Conservation (phyloP, 371 early-diverging fungal species). For the Blakeslea trispora region DNA sequence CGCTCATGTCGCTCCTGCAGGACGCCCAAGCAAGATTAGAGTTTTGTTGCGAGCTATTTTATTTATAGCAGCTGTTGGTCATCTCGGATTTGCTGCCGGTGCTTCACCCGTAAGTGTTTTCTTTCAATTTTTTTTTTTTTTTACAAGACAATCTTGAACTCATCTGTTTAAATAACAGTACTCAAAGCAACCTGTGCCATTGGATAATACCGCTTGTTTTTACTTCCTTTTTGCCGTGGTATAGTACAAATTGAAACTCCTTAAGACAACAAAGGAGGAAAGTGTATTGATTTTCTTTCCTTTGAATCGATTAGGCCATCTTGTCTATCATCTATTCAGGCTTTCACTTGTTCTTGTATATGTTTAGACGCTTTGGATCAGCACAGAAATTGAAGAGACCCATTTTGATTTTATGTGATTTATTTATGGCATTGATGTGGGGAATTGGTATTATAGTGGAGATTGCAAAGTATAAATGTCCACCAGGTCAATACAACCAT, state of each 20-base stretch:
- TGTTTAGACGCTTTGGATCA: slow-evolving; percentile 47
- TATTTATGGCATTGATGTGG: slow-evolving; percentile 54
- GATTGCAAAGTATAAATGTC: slow-evolving; percentile 51
- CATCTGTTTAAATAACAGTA: slow-evolving; percentile 20
- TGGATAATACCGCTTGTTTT: slow-evolving; percentile 39
- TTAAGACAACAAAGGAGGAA: too few relatives aligned
- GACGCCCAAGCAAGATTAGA: slow-evolving; percentile 37
- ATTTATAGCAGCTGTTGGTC: slow-evolving; percentile 42
- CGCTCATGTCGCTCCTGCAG: neutral
- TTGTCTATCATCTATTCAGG: slow-evolving; percentile 51
- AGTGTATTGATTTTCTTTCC: neutral
- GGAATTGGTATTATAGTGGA: slow-evolving; percentile 60
- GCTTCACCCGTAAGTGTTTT: slow-evolving; percentile 46
- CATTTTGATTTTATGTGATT: slow-evolving; percentile 50
- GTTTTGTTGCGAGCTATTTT: slow-evolving; percentile 39
- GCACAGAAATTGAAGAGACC: slow-evolving; percentile 50
- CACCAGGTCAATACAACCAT: slow-evolving; percentile 42
- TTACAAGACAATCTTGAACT: neutral
- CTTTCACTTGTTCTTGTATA: slow-evolving; percentile 46
- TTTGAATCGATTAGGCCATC: slow-evolving; percentile 32
- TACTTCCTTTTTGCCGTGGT: slow-evolving; percentile 53
- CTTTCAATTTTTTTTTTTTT: neutral
- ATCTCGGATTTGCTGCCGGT: slow-evolving; percentile 53
- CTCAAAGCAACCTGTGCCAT: slow-evolving; percentile 37
- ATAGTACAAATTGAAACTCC: slow-evolving; percentile 2